Conservation (phyloP, 208 protist genomes). For the Kentomonas sorsogonicus region DNA sequence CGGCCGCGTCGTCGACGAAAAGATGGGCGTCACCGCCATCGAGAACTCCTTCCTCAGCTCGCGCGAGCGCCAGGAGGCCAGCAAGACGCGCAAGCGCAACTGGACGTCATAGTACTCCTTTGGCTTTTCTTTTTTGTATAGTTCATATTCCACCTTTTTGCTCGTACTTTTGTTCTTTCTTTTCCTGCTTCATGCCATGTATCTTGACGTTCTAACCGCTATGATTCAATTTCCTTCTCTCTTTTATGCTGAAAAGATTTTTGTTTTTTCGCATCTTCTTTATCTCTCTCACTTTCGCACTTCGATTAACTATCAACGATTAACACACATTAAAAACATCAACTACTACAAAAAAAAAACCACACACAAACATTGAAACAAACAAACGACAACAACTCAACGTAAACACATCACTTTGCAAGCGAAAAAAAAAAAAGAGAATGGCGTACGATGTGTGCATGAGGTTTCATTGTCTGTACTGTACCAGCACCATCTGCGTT, state of each 20-base stretch:
- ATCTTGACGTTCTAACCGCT: too few species aligned
- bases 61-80: conserved; percentile 73
- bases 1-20: conserved; percentile 59
- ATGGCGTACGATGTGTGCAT: too few species aligned
- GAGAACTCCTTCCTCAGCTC: conserved; percentile 83
- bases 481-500: too few species aligned
- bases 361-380: conserved; percentile 8
- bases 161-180: too few species aligned
- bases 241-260: too few species aligned
- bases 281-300: not conserved
- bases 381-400: conserved; percentile 15
- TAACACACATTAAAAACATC: not conserved
- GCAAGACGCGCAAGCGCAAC: conserved; percentile 47
- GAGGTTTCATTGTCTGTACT: too few species aligned
- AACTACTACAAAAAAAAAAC: not conserved
- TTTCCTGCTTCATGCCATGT: too few species aligned
- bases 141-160: not conserved
- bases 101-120: not conserved
- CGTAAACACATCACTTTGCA: not conserved
- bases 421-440: not conserved
- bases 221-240: too few species aligned
- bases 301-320: not conserved
- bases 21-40: conserved; percentile 82
- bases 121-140: not conserved
- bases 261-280: too few species aligned